Percentiles rank a stretch among this genome's conserved stretches.
Conservation (phyloP, 2,329 filamentous ascomycete genomes). For the Pyricularia sp. region DNA sequence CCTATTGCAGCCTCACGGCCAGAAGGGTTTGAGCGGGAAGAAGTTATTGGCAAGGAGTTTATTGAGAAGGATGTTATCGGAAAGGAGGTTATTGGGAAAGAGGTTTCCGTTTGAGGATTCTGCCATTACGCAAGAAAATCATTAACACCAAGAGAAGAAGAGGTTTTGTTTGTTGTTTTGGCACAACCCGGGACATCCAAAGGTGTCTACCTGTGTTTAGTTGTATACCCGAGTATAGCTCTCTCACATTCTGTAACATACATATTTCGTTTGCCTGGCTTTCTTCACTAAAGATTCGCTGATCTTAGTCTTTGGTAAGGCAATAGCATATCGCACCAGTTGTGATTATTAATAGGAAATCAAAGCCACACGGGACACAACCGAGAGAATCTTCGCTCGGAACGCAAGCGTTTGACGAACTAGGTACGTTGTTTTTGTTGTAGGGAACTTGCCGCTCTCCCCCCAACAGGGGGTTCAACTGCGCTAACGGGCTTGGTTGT, state of each 20-base stretch:
- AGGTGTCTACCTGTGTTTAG: not conserved
- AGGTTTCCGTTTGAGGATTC: not conserved
- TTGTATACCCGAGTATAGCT: not conserved
- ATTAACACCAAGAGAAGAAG: not conserved
- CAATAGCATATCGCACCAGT: not conserved
- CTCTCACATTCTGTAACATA: not conserved
- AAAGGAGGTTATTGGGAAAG: conserved; percentile 54
- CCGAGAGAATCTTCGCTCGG: not conserved
- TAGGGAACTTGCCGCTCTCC: not conserved
- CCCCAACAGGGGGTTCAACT: not conserved
- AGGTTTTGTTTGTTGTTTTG: not conserved
- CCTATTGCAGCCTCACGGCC: conserved; percentile 60
- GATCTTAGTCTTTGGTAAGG: too few species aligned
- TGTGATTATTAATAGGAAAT: not conserved
- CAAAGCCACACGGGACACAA: not conserved
- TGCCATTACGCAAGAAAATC: not conserved
- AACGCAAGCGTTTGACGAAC: not conserved
- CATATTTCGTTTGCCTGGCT: not conserved
- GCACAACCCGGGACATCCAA: not conserved
- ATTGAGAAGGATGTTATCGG: not conserved
- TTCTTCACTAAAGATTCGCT: not conserved
- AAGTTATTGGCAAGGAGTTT: conserved; percentile 46
- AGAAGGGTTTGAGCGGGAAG: conserved; percentile 72
- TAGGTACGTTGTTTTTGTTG: not conserved
- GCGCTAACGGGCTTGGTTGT: not conserved